Base-by-base conservation (phyloP, 2,329 filamentous ascomycete species). In the Microcyclospora tardicrescens region DNA sequence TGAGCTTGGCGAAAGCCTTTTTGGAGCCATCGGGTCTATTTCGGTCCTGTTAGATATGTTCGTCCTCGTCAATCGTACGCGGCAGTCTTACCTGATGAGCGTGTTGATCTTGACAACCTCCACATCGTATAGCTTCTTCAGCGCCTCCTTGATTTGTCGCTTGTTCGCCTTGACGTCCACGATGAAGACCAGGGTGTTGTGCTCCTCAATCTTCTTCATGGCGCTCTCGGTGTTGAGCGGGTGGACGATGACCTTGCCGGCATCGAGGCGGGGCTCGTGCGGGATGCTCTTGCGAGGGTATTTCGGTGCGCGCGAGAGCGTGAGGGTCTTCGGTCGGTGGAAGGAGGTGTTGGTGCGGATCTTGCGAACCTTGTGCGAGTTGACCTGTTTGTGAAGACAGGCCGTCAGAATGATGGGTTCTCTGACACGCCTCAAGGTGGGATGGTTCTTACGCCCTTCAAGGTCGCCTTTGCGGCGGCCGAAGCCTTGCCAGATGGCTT, bases 201-300 rank as follows among this genome's bases (percentile, higher is more conserved):
- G 87, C 82, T 98, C 91, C 77, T 98, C 91, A 59, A 98, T 95
- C 83, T 95, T 95, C 85, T 98, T 98, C 89, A 98, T 96, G 62
- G 93, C 91, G 63, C 82, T 91, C 82, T 98, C 91, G 46, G 91
- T 98, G 81, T 98, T 98, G 64, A 98, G 78, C 54, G 91, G 91
- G 79, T 95, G 85, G 63, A 96, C 75, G 67, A 98, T 82, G 66
- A 96, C 76, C 80, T 93, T 95, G 78, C 87, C 84, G 72, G 89
- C 84, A 72, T 98, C 91, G 61, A 98, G 84, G 59, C 86, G 83
- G 57, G 87, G 81, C 64, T 77, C 76, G 67, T 89, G 81, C 60
- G 84, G 80, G 65, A 98, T 78, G 55, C 85, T 87, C 77, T 91
- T 93, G 74, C 89, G 86, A 55, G 84, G 87, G 77, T 93, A 96